A percentile compares a stretch with the other conserved stretches of the same genome.
Evolutionary conservation across 768 basidiomycete species (phyloP).

Genomic region (Termitomyces sp.): DNA sequence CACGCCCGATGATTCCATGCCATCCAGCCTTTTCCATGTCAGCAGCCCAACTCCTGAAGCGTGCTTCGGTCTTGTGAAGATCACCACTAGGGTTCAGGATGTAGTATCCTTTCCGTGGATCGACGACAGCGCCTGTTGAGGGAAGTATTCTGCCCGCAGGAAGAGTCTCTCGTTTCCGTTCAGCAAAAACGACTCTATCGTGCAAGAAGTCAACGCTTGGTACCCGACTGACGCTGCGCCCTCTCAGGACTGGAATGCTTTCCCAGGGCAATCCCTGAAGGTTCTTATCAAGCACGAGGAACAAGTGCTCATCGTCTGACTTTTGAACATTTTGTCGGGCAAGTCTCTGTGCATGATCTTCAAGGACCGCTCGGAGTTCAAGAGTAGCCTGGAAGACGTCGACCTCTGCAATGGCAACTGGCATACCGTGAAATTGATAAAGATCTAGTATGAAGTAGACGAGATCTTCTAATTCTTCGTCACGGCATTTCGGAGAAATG

Average conservation of each 20-base stretch:
- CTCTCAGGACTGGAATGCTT: conserved; percentile 80
- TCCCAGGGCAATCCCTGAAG: conserved; percentile 89
- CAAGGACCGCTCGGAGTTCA: conserved; percentile 72
- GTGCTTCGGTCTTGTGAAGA: conserved; percentile 72
- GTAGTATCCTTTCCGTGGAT: conserved; percentile 70
- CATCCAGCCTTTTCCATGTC: conserved; percentile 73
- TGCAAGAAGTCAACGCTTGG: conserved; percentile 85
- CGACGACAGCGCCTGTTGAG: conserved; percentile 45
- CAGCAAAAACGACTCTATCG: conserved; percentile 69
- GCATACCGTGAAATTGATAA: conserved; percentile 89
- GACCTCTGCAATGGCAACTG: conserved; percentile 84
- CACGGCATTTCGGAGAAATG: conserved; percentile 72
- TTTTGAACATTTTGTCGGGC: conserved; percentile 18
- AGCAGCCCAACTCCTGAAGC: conserved; percentile 75
- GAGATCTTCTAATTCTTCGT: conserved; percentile 94
- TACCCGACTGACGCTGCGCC: conserved; percentile 85
- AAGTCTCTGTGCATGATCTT: conserved; percentile 54
- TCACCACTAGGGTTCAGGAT: conserved; percentile 93
- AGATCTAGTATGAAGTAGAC: conserved; percentile 91
- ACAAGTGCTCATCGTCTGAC: conserved; percentile 49
- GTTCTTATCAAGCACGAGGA: neutral
- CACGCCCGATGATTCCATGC: conserved; percentile 72
- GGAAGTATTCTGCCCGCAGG: conserved; percentile 14
- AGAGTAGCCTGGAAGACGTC: conserved; percentile 88
- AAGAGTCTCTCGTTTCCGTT: conserved; percentile 27